Percentiles rank a stretch among this genome's conserved stretches.
phyloP scores from a whole-genome alignment of 2,329 filamentous ascomycete genomes.

The Cercospora sp. region DNA sequence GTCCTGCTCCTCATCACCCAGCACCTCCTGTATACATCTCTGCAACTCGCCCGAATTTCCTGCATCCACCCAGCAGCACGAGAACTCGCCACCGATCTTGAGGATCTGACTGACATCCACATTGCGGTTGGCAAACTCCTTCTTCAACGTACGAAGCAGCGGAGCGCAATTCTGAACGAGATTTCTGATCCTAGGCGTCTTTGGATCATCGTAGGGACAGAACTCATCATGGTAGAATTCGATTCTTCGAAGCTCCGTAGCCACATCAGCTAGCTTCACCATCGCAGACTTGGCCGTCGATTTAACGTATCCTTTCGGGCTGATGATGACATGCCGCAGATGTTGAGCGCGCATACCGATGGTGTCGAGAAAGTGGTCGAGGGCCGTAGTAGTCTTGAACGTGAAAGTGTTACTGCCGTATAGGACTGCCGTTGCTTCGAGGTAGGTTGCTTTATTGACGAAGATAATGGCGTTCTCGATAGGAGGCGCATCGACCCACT shows the following conservation, averaged over 20 bases:
- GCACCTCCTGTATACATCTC: not conserved
- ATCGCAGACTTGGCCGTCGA: not conserved
- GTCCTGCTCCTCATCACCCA: not conserved
- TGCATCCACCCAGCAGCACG: not conserved
- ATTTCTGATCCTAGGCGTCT: not conserved
- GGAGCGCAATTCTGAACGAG: not conserved
- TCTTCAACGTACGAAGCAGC: not conserved
- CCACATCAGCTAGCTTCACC: not conserved
- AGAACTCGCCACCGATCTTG: not conserved
- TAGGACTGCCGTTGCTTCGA: not conserved
- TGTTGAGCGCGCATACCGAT: not conserved
- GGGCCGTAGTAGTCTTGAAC: not conserved
- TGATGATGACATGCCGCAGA: not conserved
- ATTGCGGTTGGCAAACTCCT: not conserved
- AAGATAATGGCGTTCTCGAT: not conserved
- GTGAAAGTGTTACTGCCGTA: not conserved
- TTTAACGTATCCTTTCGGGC: not conserved
- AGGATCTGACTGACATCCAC: not conserved
- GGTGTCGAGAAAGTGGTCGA: not conserved
- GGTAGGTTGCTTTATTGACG: not conserved
- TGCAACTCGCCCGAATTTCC: not conserved
- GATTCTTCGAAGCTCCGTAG: not conserved
- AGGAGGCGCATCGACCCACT: not conserved
- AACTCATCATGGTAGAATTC: not conserved
- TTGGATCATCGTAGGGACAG: not conserved